These are phyloP conservation scores for Solanum etuberosum DNA, from an alignment of 257 asterid genomes.

Conservation along the genomic window DNA sequence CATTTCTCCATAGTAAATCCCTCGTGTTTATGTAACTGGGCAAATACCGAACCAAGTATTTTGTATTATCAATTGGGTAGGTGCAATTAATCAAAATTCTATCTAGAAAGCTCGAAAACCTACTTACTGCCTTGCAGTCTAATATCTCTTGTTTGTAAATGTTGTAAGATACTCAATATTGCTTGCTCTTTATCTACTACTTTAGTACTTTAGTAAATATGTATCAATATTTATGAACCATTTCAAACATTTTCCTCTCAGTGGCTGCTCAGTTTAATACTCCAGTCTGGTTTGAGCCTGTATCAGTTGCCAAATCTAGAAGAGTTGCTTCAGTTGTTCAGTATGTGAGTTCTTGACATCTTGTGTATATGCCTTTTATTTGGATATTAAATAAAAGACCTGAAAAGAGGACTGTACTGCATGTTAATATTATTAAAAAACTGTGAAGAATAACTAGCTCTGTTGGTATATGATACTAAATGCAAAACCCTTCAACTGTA, in stretches of 20 bases:
- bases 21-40: not conserved
- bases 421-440: not conserved
- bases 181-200: not conserved
- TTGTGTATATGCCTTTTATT: not conserved
- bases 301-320: slow-evolving; percentile 77
- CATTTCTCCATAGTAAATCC: not conserved
- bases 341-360: slow-evolving; percentile 41
- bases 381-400: not conserved
- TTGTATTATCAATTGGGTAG: not conserved
- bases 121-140: not conserved
- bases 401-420: not conserved
- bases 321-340: slow-evolving; percentile 64
- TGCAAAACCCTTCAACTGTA: not conserved
- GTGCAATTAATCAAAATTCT: not conserved
- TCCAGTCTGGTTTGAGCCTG: slow-evolving; percentile 92
- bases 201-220: not conserved
- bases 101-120: not conserved
- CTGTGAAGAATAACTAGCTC: not conserved
- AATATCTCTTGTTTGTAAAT: not conserved
- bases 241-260: slow-evolving; percentile 18
- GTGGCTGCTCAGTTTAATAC: slow-evolving; percentile 70
- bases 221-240: not conserved
- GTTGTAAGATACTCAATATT: not conserved
- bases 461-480: not conserved
- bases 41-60: not conserved